A percentile compares a stretch with the other conserved stretches of the same genome.
Conservation (phyloP, 1,284 basidiomycete genomes). For the Fistulinella cinereoalba region DNA sequence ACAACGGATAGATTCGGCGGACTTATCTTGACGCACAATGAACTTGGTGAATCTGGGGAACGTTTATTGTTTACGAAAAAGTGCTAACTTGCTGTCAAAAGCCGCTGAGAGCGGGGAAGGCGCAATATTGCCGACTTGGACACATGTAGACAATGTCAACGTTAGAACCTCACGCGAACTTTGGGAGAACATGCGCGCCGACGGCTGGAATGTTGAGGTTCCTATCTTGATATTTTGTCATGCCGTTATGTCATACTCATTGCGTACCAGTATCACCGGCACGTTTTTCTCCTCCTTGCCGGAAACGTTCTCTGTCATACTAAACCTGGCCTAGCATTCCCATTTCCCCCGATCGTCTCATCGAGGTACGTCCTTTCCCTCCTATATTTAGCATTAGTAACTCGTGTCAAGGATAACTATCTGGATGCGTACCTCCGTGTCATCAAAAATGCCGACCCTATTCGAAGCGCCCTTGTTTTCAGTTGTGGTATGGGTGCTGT, state of each 20-base stretch:
- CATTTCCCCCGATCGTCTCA: conserved; percentile 85
- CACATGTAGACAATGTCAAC: conserved; percentile 80
- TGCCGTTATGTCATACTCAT: conserved; percentile 8
- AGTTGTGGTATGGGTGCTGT: conserved; percentile 98
- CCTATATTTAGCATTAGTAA: background rate
- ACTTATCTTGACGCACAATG: conserved; percentile 90
- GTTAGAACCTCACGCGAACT: conserved; percentile 89
- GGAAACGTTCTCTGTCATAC: background rate
- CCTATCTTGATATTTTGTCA: background rate
- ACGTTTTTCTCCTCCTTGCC: conserved; percentile 16
- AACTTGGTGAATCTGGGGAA: conserved; percentile 54
- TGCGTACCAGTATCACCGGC: conserved; percentile 59
- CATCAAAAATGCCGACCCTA: conserved; percentile 80
- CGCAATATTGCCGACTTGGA: conserved; percentile 92
- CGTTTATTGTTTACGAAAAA: background rate
- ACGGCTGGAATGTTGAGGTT: conserved; percentile 91
- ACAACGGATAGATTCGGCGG: conserved; percentile 72
- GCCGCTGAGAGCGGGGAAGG: conserved; percentile 72
- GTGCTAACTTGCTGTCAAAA: conserved; percentile 22
- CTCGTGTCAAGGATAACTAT: conserved; percentile 73
- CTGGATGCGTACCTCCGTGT: conserved; percentile 90
- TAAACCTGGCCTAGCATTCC: conserved; percentile 66
- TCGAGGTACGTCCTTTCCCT: conserved; percentile 53
- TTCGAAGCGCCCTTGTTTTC: conserved; percentile 84
- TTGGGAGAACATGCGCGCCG: conserved; percentile 73